Base-by-base conservation (phyloP, 345 rosid genomes). In the Anastatica hierochuntica region DNA sequence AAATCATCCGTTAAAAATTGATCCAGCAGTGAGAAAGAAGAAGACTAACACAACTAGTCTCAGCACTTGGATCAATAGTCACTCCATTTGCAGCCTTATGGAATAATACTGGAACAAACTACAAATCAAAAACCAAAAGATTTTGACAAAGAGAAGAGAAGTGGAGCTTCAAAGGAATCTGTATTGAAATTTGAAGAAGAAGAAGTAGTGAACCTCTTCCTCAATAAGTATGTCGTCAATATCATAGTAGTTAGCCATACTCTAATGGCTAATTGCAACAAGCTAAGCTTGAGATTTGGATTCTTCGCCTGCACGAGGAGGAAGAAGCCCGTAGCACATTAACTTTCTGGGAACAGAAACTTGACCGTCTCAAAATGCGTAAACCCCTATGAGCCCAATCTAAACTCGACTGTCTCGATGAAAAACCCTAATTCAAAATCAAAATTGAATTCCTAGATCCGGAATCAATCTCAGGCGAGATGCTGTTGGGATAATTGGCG, bases 21-120 rank as follows among this genome's bases (percentile, higher is more conserved):
- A 18, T 13, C 24, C 4, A 51, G 30, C 29, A 48, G 20, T 18
- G 10, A 15, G 14, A 19, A 16, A 31, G 12, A n/a, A 33, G 45
- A 52, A 29, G 0, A 76, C 88, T 68, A 57, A 84, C 94, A 42
- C 43, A 67, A 41, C 77, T 80, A 51, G 72, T 74, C 63, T 84
- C 96, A 0, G 92, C 70, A 60, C 81, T 71, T 44, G 86, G 92
- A 62, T 90, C 96, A 7, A 87, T 74, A 48, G 77, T 76, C 14
- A 84, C 98, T 66, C 82, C 89, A 53, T 76, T 37, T 14, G 9
- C 41, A 2, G 41, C 0, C 18, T 41, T 41, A 17, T 18, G 24
- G 6, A 41, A 41, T 6, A 41, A 41, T 0, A 18, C 26, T 3
- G 8, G 76, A 17, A 83, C 85, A 49, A 68, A 63, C 90, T 82